Conservation (phyloP, 495 filamentous ascomycete species). For the Penicillium paxilli region DNA sequence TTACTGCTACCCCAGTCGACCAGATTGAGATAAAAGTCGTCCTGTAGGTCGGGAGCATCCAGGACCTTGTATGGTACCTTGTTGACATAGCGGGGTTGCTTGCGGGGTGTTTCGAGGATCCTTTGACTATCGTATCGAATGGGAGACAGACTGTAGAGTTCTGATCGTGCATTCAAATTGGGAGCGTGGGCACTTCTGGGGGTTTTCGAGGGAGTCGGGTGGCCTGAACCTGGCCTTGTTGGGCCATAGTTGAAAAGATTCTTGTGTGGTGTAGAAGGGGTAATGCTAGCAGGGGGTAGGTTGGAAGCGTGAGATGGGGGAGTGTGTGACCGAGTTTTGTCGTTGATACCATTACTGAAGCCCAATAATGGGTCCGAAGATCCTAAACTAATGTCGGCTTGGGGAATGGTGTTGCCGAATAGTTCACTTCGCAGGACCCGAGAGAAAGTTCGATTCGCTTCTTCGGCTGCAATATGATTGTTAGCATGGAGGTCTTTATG, state of each 20-base stretch:
- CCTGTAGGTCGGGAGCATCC: conserved; percentile 91
- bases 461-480: conserved; percentile 64
- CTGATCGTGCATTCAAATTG: conserved; percentile 82
- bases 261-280: conserved; percentile 93
- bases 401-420: conserved; percentile 86
- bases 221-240: conserved; percentile 68
- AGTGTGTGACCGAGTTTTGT: conserved; percentile 75
- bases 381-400: conserved; percentile 65
- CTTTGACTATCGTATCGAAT: conserved; percentile 87
- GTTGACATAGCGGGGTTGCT: conserved; percentile 82
- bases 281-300: conserved; percentile 68
- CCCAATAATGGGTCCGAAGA: conserved; percentile 63
- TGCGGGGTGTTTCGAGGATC: conserved; percentile 85
- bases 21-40: conserved; percentile 96
- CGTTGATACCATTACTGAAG: conserved; percentile 58
- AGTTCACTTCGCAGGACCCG: conserved; percentile 86
- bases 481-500: conserved; percentile 35
- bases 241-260: conserved; percentile 94
- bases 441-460: conserved; percentile 90
- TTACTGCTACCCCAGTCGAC: conserved; percentile 98
- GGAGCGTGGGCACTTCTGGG: conserved; percentile 82
- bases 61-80: conserved; percentile 98
- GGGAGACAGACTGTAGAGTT: conserved; percentile 91
- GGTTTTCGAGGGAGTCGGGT: conserved; percentile 84
- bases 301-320: conserved; percentile 68